Evolutionary conservation across 2,329 filamentous ascomycete species (phyloP).

Genomic region (Diaporthe australafricana): DNA sequence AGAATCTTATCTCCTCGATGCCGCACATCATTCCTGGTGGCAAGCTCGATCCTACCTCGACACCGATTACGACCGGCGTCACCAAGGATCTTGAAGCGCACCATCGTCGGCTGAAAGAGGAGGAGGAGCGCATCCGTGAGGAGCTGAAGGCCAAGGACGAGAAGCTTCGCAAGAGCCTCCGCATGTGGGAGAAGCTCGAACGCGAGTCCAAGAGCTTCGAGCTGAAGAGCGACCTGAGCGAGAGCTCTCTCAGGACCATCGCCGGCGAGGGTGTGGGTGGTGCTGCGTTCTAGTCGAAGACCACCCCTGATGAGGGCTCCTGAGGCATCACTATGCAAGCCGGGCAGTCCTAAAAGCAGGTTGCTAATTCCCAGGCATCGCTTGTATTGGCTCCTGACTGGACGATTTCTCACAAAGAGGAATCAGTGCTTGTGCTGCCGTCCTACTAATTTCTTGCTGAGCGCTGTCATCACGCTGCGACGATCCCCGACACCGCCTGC

Average conservation of each 20-base stretch:
- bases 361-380: background rate
- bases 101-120: conserved; percentile 64
- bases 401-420: background rate
- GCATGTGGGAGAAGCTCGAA: conserved; percentile 65
- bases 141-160: conserved; percentile 67
- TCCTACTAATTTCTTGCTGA: too few species aligned
- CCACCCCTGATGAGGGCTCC: background rate
- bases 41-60: conserved; percentile 61
- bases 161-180: conserved; percentile 62
- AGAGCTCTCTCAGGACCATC: conserved; percentile 67
- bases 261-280: conserved; percentile 67
- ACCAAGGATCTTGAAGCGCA: conserved; percentile 66
- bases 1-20: conserved; percentile 63
- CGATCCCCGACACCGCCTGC: background rate
- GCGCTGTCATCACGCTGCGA: background rate
- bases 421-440: too few species aligned
- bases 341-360: background rate
- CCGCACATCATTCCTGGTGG: conserved; percentile 65
- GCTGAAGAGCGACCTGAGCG: conserved; percentile 67
- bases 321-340: background rate
- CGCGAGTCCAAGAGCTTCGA: conserved; percentile 66
- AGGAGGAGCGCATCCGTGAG: conserved; percentile 67
- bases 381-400: background rate
- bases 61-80: conserved; percentile 59
- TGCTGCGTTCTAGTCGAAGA: conserved; percentile 60